A percentile compares a stretch with the other conserved stretches of the same genome.
phyloP scores from a whole-genome alignment of 2,329 filamentous ascomycete genomes.

The Clonostachys chloroleuca region DNA sequence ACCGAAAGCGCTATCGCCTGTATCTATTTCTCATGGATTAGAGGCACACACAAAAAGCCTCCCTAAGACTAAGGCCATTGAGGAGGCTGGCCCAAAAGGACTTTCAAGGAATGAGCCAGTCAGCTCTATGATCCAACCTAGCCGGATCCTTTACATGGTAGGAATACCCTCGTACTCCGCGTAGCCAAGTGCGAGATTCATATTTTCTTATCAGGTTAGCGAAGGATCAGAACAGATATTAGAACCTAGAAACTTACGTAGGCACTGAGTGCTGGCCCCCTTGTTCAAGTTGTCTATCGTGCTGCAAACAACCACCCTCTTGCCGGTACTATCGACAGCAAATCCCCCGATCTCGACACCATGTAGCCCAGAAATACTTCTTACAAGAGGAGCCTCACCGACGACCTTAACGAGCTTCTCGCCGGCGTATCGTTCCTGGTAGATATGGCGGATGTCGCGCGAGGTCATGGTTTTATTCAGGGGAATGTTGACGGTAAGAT shows the following conservation, averaged over 20 bases:
- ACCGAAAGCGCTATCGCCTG: too few species aligned
- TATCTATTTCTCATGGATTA: too few species aligned
- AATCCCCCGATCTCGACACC: slow-evolving; percentile 93
- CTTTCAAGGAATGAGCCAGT: too few species aligned
- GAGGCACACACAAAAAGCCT: too few species aligned
- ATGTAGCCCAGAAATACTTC: slow-evolving; percentile 79
- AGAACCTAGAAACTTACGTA: slow-evolving; percentile 56
- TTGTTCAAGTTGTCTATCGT: slow-evolving; percentile 92
- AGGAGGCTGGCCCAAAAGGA: too few species aligned
- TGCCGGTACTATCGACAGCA: slow-evolving; percentile 84
- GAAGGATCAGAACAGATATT: background rate
- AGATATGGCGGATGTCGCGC: slow-evolving; percentile 87
- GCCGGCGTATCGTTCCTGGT: slow-evolving; percentile 92
- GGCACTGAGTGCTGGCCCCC: slow-evolving; percentile 85
- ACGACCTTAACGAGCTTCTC: slow-evolving; percentile 93
- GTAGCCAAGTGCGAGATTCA: slow-evolving; percentile 84
- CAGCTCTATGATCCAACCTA: background rate
- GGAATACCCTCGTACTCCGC: slow-evolving; percentile 85
- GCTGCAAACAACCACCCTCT: slow-evolving; percentile 88
- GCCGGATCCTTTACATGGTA: slow-evolving; percentile 22
- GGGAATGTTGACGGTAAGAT: slow-evolving; percentile 86
- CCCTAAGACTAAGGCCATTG: too few species aligned
- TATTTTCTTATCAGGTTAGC: slow-evolving; percentile 59
- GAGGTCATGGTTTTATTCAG: slow-evolving; percentile 83
- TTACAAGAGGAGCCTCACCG: slow-evolving; percentile 82